Conservation (phyloP, 2,329 filamentous ascomycete species). For the Dactylonectria macrodidyma region DNA sequence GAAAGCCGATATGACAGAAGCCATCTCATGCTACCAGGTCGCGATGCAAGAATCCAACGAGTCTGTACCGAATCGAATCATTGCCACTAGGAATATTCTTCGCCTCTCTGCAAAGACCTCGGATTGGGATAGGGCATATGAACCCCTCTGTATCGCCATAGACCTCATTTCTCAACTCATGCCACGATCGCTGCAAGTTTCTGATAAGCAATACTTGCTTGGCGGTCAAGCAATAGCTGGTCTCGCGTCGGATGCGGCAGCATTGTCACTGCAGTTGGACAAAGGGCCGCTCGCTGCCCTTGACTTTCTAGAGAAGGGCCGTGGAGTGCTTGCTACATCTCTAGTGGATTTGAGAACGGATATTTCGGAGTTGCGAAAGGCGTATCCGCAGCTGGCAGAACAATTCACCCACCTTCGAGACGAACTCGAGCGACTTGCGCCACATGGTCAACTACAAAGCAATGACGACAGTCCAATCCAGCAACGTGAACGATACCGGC, state of each 20-base stretch:
- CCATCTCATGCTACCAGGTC: background rate
- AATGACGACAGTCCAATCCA: background rate
- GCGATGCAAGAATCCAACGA: background rate
- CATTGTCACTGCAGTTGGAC: background rate
- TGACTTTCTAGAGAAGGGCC: slow-evolving; percentile 2
- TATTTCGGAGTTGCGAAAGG: background rate
- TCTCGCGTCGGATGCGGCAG: background rate
- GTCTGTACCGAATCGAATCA: background rate
- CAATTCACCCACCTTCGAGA: background rate
- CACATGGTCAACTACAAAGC: background rate
- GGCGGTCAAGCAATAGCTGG: background rate
- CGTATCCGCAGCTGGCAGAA: background rate
- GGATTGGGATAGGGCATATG: background rate
- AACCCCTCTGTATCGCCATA: background rate
- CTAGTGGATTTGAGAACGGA: slow-evolving; percentile 1
- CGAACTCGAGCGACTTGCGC: too few relatives aligned
- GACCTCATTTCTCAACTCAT: background rate
- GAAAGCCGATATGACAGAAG: background rate
- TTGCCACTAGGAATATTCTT: background rate
- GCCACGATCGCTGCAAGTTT: background rate
- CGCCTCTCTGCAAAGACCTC: background rate
- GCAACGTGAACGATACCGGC: too few relatives aligned
- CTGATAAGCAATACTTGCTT: background rate
- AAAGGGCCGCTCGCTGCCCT: background rate
- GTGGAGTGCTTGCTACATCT: slow-evolving; percentile 6